Percentiles rank a stretch among this genome's conserved stretches.
These are phyloP conservation scores for Tetradesmus lagerheimii DNA, from an alignment of 139 green algal genomes.

Conservation along the genomic window DNA sequence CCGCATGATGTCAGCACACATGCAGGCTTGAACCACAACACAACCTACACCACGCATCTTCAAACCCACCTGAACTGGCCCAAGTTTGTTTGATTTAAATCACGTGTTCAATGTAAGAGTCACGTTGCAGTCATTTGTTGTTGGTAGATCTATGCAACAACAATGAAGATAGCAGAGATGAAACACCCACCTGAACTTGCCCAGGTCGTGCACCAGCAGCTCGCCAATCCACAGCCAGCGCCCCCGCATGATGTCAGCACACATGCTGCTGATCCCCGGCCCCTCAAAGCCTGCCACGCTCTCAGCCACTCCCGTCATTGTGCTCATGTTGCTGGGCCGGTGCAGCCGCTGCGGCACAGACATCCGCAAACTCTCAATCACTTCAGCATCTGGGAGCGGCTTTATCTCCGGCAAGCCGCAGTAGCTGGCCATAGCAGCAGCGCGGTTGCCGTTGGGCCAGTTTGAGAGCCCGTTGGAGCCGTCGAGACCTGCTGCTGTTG, in stretches of 20 bases:
- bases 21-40: background rate
- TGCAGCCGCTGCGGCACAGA: background rate
- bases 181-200: conserved; percentile 54
- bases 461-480: background rate
- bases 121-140: no score
- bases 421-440: background rate
- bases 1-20: conserved; percentile 42
- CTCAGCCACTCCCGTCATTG: background rate
- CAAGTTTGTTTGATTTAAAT: no score
- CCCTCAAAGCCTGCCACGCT: conserved; percentile 41
- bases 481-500: background rate
- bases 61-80: conserved; percentile 55
- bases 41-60: no score
- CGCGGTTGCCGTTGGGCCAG: background rate
- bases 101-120: no score
- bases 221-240: conserved; percentile 42
- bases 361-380: conserved; percentile 30
- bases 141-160: no score
- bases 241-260: conserved; percentile 41
- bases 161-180: no score
- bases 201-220: conserved; percentile 52
- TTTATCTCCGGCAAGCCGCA: conserved; percentile 25
- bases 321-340: background rate
- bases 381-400: conserved; percentile 29
- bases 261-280: conserved; percentile 12